phyloP scores from a whole-genome alignment of 257 asterid species.

The Haberlea rhodopensis region DNA sequence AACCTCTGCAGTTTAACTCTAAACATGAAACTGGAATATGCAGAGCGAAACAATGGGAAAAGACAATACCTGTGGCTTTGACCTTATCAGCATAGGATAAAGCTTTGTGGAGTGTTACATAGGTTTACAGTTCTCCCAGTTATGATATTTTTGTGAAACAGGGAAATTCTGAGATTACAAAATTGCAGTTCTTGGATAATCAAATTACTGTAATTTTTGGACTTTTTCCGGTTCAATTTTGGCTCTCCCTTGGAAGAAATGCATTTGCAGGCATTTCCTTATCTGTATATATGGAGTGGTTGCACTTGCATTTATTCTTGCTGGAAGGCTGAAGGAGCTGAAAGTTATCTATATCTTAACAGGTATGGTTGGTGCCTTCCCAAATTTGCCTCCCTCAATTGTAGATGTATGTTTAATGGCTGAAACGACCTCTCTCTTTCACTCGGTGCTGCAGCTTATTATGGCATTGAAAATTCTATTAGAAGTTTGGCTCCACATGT shows the following conservation, averaged over 20 bases:
- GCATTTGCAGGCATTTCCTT: slow-evolving; percentile 81
- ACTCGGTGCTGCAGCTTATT: slow-evolving; percentile 65
- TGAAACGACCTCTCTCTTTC: slow-evolving; percentile 18
- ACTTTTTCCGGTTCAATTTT: slow-evolving; percentile 10
- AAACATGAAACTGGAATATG: not conserved
- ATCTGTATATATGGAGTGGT: slow-evolving; percentile 77
- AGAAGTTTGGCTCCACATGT: slow-evolving; percentile 78
- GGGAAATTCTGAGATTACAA: slow-evolving; percentile 4
- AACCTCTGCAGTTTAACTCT: slow-evolving; percentile 9
- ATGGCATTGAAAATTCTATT: slow-evolving; percentile 76
- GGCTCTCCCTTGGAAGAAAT: slow-evolving; percentile 22
- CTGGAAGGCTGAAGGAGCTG: slow-evolving; percentile 81
- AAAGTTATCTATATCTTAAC: slow-evolving; percentile 70
- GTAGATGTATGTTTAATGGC: slow-evolving; percentile 25
- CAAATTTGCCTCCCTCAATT: slow-evolving; percentile 17
- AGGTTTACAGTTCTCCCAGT: not conserved
- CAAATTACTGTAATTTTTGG: not conserved
- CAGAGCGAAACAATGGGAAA: slow-evolving; percentile 9
- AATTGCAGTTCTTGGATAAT: slow-evolving; percentile 18
- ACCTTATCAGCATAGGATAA: no score
- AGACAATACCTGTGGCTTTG: slow-evolving; percentile 5
- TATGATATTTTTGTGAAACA: slow-evolving; percentile 9
- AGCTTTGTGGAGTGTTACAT: no score
- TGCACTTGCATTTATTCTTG: slow-evolving; percentile 72
- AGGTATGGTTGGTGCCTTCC: slow-evolving; percentile 46